phyloP scores from a whole-genome alignment of 192 early-diverging fungal genomes.

The Ramicandelaber brevisporus region DNA sequence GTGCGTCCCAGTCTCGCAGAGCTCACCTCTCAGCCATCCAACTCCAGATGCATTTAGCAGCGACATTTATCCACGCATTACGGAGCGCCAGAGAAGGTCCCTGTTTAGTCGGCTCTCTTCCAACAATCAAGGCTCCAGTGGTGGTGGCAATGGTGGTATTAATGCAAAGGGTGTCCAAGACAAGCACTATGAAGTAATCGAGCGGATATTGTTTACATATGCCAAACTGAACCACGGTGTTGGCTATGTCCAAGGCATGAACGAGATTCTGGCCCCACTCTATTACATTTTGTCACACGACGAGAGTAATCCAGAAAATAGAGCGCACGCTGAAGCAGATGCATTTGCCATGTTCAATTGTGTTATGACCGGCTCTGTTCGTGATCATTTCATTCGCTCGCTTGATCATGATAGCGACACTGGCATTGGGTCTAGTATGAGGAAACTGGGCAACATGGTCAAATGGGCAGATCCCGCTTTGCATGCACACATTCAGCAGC shows the following conservation, averaged over 20 bases:
- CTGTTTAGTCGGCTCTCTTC: slow-evolving; percentile 4
- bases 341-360: slow-evolving; percentile 49
- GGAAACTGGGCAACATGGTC: slow-evolving; percentile 24
- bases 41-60: neutral
- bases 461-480: slow-evolving; percentile 25
- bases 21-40: neutral
- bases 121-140: neutral
- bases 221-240: slow-evolving; percentile 56
- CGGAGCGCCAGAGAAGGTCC: neutral
- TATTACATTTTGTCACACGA: slow-evolving; percentile 51
- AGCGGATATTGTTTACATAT: slow-evolving; percentile 52
- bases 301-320: slow-evolving; percentile 8
- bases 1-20: slow-evolving; percentile 10
- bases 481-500: slow-evolving; percentile 30
- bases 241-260: slow-evolving; percentile 78
- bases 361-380: slow-evolving; percentile 32
- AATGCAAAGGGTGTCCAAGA: slow-evolving; percentile 15
- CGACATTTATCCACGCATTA: neutral
- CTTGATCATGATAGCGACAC: slow-evolving; percentile 29
- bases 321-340: slow-evolving; percentile 54
- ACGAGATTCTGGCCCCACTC: slow-evolving; percentile 53
- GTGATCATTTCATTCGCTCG: slow-evolving; percentile 57
- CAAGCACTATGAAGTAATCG: slow-evolving; percentile 55
- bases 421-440: slow-evolving; percentile 32
- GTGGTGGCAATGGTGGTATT: neutral